Conservation (phyloP, 148 eudicot genomes). For the Rhododendron molle region DNA sequence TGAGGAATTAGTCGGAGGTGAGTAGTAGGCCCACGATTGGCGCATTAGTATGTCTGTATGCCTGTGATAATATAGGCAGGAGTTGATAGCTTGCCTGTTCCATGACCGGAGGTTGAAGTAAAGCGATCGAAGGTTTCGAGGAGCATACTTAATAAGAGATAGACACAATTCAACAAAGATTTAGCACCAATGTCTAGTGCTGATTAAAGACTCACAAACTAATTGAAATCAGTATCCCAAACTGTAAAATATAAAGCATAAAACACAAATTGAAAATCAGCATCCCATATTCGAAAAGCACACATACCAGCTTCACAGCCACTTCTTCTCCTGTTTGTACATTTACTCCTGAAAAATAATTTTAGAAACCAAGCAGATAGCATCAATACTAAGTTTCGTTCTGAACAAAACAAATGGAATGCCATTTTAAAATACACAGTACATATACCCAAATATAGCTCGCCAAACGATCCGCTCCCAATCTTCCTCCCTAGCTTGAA, state of each 20-base stretch:
- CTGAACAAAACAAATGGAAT: background rate
- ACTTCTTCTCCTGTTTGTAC: conserved; percentile 87
- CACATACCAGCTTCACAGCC: conserved; percentile 83
- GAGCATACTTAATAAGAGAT: too few species aligned
- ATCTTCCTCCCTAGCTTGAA: conserved; percentile 75
- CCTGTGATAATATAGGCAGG: too few species aligned
- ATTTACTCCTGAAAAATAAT: conserved; percentile 55
- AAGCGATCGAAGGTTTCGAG: too few species aligned
- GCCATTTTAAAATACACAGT: background rate
- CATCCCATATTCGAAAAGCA: background rate
- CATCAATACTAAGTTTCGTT: background rate
- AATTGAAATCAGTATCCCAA: background rate
- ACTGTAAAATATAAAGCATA: background rate
- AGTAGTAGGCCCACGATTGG: too few species aligned
- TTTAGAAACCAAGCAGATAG: background rate
- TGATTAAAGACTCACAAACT: background rate
- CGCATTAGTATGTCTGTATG: too few species aligned
- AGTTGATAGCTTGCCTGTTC: too few species aligned
- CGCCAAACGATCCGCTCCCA: conserved; percentile 81
- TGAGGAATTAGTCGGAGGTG: too few species aligned
- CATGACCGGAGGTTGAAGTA: too few species aligned
- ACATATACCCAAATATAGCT: conserved; percentile 59
- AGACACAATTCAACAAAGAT: background rate
- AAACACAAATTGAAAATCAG: background rate
- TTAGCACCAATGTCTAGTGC: background rate